These are phyloP conservation scores for Aspergillus carbonarius DNA, from an alignment of 2,329 filamentous ascomycete species.

Conservation along the genomic window DNA sequence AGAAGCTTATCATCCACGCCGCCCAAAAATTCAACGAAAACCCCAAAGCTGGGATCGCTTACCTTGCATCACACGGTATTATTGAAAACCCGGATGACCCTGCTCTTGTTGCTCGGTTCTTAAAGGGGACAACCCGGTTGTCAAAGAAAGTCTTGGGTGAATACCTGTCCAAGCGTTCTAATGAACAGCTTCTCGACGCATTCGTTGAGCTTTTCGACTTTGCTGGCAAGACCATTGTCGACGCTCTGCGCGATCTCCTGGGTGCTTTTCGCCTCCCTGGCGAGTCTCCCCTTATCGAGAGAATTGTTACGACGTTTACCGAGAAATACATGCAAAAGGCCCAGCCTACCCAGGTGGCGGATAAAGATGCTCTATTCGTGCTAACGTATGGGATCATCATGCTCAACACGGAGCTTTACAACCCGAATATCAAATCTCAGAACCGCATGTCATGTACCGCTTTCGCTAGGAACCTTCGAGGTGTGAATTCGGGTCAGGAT, in stretches of 20 bases:
- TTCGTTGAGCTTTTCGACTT: conserved; percentile 92
- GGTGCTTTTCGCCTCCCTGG: conserved; percentile 92
- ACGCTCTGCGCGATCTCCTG: conserved; percentile 82
- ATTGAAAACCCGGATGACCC: conserved; percentile 75
- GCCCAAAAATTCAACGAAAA: conserved; percentile 92
- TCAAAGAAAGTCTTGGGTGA: conserved; percentile 92
- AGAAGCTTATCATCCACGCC: conserved; percentile 85
- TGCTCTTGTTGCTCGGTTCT: conserved; percentile 75
- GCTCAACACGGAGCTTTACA: conserved; percentile 96
- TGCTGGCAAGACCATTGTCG: conserved; percentile 78
- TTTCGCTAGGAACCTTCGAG: conserved; percentile 85
- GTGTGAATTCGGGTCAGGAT: conserved; percentile 81
- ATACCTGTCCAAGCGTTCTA: conserved; percentile 86
- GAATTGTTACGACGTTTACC: conserved; percentile 83
- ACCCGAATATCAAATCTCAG: conserved; percentile 73
- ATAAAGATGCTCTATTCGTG: conserved; percentile 85
- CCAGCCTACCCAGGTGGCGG: conserved; percentile 71
- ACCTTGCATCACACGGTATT: conserved; percentile 79
- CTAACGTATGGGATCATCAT: conserved; percentile 96
- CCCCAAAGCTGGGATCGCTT: conserved; percentile 84
- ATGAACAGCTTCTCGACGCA: conserved; percentile 77
- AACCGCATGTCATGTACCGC: conserved; percentile 82
- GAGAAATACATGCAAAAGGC: conserved; percentile 76
- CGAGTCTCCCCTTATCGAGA: conserved; percentile 87
- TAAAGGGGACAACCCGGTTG: conserved; percentile 81